A percentile compares a stretch with the other conserved stretches of the same genome.
Evolutionary conservation across 176 grass and related monocot species (phyloP).

Genomic region (Phyllostachys edulis): DNA sequence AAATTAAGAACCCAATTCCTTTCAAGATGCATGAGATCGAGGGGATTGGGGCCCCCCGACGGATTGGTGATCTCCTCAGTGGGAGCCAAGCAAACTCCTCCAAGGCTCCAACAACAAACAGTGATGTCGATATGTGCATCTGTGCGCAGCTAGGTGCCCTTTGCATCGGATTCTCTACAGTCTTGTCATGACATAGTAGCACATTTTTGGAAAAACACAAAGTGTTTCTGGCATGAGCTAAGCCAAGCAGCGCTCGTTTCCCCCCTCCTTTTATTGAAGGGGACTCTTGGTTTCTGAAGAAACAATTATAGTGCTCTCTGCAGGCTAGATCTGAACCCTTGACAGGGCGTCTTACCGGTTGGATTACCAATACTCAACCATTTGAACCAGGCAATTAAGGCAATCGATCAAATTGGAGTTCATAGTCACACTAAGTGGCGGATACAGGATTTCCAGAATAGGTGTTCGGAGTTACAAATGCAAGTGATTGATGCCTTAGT

Average conservation of each 20-base stretch:
- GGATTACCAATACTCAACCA: no score
- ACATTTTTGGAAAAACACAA: neutral
- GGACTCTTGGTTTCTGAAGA: neutral
- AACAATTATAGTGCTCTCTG: neutral
- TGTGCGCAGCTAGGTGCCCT: neutral
- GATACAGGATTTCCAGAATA: no score
- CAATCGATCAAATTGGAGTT: no score
- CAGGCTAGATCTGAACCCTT: no score
- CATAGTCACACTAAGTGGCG: no score
- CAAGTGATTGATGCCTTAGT: no score
- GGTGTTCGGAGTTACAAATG: no score
- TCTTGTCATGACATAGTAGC: conserved; percentile 38
- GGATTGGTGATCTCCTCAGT: neutral
- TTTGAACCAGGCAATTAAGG: no score
- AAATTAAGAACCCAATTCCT: conserved; percentile 20
- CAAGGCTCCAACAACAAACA: conserved; percentile 6
- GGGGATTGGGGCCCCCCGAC: neutral
- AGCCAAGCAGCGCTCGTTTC: neutral
- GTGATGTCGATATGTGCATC: neutral
- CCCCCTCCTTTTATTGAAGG: neutral
- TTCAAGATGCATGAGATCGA: neutral
- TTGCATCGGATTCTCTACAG: conserved; percentile 48
- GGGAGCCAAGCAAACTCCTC: neutral
- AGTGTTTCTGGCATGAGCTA: neutral
- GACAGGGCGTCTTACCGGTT: no score